These are phyloP conservation scores for Jackrogersella multiformis DNA, from an alignment of 495 filamentous ascomycete species.

Conservation along the genomic window DNA sequence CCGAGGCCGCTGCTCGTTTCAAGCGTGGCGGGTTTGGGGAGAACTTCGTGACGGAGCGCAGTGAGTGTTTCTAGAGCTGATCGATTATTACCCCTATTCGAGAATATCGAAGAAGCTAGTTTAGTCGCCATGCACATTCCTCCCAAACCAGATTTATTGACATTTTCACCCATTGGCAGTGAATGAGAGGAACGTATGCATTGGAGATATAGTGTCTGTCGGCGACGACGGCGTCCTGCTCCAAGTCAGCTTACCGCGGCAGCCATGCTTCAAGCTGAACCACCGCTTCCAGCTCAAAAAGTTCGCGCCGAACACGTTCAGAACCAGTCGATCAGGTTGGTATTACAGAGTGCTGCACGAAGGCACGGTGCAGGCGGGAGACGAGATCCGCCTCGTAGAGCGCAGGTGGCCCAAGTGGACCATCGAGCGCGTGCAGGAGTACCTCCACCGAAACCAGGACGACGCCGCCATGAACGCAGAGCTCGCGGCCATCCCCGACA, in stretches of 20 bases:
- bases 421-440: slow-evolving; percentile 64
- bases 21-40: slow-evolving; percentile 65
- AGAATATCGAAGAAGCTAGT: not conserved
- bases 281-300: slow-evolving; percentile 63
- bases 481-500: slow-evolving; percentile 54
- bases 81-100: slow-evolving; percentile 13
- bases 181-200: slow-evolving; percentile 67
- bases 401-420: slow-evolving; percentile 61
- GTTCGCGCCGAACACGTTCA: slow-evolving; percentile 63
- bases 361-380: slow-evolving; percentile 59
- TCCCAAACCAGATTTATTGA: too few species aligned
- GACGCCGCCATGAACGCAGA: slow-evolving; percentile 57
- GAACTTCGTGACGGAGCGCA: slow-evolving; percentile 59
- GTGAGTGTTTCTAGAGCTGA: slow-evolving; percentile 19
- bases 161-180: slow-evolving; percentile 41
- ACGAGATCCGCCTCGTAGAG: slow-evolving; percentile 56
- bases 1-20: slow-evolving; percentile 54
- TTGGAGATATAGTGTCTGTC: slow-evolving; percentile 63
- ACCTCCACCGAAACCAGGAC: slow-evolving; percentile 58
- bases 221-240: slow-evolving; percentile 49
- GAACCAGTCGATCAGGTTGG: slow-evolving; percentile 63
- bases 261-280: slow-evolving; percentile 68
- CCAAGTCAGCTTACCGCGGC: slow-evolving; percentile 59
- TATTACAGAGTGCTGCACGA: slow-evolving; percentile 62
- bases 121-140: not conserved